Base-by-base conservation (phyloP, 345 rosid species). In the Brassica cretica region DNA sequence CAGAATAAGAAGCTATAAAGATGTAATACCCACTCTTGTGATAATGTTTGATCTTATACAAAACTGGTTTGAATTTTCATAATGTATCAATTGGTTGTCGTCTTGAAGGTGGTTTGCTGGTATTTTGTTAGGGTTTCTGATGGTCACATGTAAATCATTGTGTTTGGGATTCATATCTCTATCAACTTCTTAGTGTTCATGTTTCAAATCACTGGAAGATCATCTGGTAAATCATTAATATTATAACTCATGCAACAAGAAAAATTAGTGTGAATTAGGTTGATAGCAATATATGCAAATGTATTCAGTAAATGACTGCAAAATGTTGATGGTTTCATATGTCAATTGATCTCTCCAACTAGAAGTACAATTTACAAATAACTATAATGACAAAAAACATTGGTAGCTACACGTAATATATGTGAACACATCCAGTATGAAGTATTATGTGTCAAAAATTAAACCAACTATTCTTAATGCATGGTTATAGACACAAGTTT, bases 71-170 rank as follows among this genome's bases (percentile, higher is more conserved):
- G 56, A 58, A 24, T 80, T 37, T 65, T 64, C 76, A 64, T 58
- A 41, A 70, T 75, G 76, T 79, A 55, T 39, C 79, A 21, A 68
- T 79, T 69, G 71, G 58, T 70, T 70, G 44, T 29, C 59, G 30
- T 74, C 82, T 39, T 64, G 64, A 60, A 68, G 30, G 68, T 72
- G 55, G 73, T 49, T 73, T 78, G 58, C 30, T 66, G 41, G 59
- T 73, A 24, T 49, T 67, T 73, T 78, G 49, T n/a, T 49, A 73
- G 82, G 53, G 49, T 61, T 56, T 78, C 63, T 66, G 70, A 79
- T 18, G 37, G 53, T 62, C 70, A 60, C 70, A 69, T 78, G 78
- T 79, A 79, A 74, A 79, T 74, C 82, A 79, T 74, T 53, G 77
- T 59, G 67, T 72, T 21, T 29, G 66, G 65, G 64, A 61, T 61